Conservation (phyloP, 2,329 filamentous ascomycete genomes). For the Arthrobotrys megalospora region DNA sequence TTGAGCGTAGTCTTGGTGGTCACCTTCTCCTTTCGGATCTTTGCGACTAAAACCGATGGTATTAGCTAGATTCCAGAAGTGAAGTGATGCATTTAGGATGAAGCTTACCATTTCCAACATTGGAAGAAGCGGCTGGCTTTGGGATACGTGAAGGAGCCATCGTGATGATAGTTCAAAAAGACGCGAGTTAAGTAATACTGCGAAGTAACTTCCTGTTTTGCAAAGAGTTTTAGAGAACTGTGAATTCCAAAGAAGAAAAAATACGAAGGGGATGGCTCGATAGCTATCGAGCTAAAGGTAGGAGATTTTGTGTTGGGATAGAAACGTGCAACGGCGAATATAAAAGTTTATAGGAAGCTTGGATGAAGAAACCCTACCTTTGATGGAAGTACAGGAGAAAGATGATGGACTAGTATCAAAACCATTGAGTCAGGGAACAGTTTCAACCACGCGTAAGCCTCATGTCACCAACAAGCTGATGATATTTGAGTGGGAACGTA, state of each 20-base stretch:
- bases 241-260: not conserved
- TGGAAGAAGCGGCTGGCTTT: not conserved
- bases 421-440: not conserved
- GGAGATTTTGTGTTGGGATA: not conserved
- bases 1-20: conserved; percentile 26
- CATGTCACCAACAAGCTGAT: not conserved
- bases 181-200: not conserved
- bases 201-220: not conserved
- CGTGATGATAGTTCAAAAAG: not conserved
- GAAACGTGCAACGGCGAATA: not conserved
- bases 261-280: not conserved
- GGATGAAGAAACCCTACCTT: conserved; percentile 6
- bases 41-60: not conserved
- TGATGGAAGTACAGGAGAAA: not conserved
- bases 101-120: conserved; percentile 16
- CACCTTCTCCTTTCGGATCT: conserved; percentile 4
- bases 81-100: not conserved
- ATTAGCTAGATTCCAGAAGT: not conserved
- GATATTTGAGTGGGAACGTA: not conserved
- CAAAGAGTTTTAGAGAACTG: not conserved
- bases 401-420: not conserved
- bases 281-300: too few species aligned
- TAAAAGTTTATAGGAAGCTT: not conserved
- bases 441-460: not conserved
- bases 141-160: conserved; percentile 21